A percentile compares a stretch with the other conserved stretches of the same genome.
Evolutionary conservation across 768 basidiomycete species (phyloP).

Genomic region (Mycena vitilis): DNA sequence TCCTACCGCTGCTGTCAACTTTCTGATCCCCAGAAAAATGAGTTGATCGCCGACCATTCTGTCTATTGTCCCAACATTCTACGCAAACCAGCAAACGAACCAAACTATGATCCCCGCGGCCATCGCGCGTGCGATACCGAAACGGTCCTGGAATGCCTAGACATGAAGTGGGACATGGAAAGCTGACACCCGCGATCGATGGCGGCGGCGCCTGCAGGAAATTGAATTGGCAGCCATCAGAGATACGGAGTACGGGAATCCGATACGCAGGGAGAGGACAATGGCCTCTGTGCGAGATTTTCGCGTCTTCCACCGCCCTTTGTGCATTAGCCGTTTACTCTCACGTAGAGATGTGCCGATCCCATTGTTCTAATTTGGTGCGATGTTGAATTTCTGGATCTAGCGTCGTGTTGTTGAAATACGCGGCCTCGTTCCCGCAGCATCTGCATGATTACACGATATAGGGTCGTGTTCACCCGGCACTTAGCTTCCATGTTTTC

Average conservation of each 20-base stretch:
- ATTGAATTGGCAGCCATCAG: neutral
- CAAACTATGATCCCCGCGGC: constrained; percentile 11
- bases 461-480: neutral
- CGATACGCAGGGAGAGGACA: too few species aligned
- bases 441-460: neutral
- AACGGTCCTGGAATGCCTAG: neutral
- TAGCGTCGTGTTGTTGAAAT: neutral
- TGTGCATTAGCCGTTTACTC: too few species aligned
- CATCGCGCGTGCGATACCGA: neutral
- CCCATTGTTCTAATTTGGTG: constrained; percentile 9
- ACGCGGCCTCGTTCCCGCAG: constrained; percentile 4
- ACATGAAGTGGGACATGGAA: neutral
- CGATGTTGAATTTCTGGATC: neutral
- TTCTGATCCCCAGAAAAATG: constrained; percentile 1
- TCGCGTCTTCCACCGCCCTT: neutral
- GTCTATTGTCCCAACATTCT: neutral
- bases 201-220: neutral
- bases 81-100: constrained; percentile 5
- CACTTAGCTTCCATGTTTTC: too few species aligned
- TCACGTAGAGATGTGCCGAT: neutral
- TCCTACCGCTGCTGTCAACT: constrained; percentile 1
- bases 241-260: too few species aligned
- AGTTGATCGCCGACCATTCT: constrained; percentile 5
- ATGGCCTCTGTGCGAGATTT: too few species aligned
- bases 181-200: constrained; percentile 1